Evolutionary conservation across 306 rosid species (phyloP), one percentile per base, ranked within the genome.

Genomic region (Myrica gale): DNA sequence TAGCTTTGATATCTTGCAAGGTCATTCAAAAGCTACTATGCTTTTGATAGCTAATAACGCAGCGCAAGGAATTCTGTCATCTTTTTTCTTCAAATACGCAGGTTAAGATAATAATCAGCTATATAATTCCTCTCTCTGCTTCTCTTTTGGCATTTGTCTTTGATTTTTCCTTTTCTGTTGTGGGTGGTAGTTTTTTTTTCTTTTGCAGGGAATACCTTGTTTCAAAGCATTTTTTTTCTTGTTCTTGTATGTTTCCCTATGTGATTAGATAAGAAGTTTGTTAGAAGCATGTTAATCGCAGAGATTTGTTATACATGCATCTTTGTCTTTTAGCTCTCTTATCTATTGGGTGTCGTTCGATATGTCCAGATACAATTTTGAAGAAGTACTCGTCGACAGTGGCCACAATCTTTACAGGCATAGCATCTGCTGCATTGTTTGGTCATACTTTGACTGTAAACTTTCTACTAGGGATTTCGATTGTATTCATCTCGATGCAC

Each of bases 21-120:
- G 99, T 70, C 99, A 90, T 88, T 96, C 99, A 63, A 90, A 78
- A 83, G 99, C 99, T 79, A 96, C 99, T 44, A 82, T 96, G 87
- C 88, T 96, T 70, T 79, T 96, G 79, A 90, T 96, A 73, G 96
- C 91, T 69, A 96, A 96, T 83, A 96, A 96, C 80, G 98, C 99
- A 21, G 98, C 98, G 46, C 99, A 96, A 85, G 99, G 99, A 83
- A 92, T 96, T 80, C 76, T 96, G 77, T 92, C 99, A 44, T 96
- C 99, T 23, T 96, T 96, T 85, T 96, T 96, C 88, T 96, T 96
- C 90, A 92, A 96, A 91, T 96, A 96, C 81, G 99, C 99, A 82
- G 99, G 99, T 93, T 73, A 79, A 45, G 74, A 54, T 60, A 71
- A 71, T 55, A 61, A 11, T 46, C 47, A 46, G 68, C 48, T 65